phyloP scores from a whole-genome alignment of 2,329 filamentous ascomycete genomes.

The Westerdykella sp. region DNA sequence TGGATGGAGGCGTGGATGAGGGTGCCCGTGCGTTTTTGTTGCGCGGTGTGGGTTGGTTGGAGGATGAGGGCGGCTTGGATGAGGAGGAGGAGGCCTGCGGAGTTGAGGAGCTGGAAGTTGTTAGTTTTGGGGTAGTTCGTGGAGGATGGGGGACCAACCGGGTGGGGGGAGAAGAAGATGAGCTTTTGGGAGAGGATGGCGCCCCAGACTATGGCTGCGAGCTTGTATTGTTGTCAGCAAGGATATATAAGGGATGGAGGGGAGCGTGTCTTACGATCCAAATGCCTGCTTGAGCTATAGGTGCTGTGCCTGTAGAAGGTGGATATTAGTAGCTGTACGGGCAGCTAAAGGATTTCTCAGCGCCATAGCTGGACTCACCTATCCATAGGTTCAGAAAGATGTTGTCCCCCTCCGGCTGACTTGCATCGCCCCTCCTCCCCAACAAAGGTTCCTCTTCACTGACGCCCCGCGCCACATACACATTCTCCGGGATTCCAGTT shows the following conservation, averaged over 20 bases:
- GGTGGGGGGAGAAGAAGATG: slow-evolving; percentile 83
- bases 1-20: slow-evolving; percentile 66
- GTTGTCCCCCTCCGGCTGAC: slow-evolving; percentile 58
- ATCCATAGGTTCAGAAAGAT: slow-evolving; percentile 67
- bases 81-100: slow-evolving; percentile 64
- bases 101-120: slow-evolving; percentile 46
- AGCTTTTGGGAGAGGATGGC: slow-evolving; percentile 63
- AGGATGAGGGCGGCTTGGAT: slow-evolving; percentile 76
- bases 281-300: slow-evolving; percentile 71
- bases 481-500: slow-evolving; percentile 56
- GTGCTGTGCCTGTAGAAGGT: slow-evolving; percentile 61
- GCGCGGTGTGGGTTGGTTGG: slow-evolving; percentile 74
- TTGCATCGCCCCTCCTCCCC: slow-evolving; percentile 64
- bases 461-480: slow-evolving; percentile 21
- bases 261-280: slow-evolving; percentile 51
- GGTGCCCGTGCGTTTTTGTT: slow-evolving; percentile 63
- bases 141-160: slow-evolving; percentile 50
- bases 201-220: slow-evolving; percentile 71
- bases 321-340: slow-evolving; percentile 5
- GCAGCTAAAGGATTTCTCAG: slow-evolving; percentile 1
- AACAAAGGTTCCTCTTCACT: slow-evolving; percentile 65
- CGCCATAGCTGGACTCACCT: slow-evolving; percentile 48
- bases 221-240: slow-evolving; percentile 35
- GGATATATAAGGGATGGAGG: not conserved
- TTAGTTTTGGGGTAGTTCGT: slow-evolving; percentile 7